phyloP scores from a whole-genome alignment of 352 stramenopile species.

The Hyaloperonospora arabidopsidis region DNA sequence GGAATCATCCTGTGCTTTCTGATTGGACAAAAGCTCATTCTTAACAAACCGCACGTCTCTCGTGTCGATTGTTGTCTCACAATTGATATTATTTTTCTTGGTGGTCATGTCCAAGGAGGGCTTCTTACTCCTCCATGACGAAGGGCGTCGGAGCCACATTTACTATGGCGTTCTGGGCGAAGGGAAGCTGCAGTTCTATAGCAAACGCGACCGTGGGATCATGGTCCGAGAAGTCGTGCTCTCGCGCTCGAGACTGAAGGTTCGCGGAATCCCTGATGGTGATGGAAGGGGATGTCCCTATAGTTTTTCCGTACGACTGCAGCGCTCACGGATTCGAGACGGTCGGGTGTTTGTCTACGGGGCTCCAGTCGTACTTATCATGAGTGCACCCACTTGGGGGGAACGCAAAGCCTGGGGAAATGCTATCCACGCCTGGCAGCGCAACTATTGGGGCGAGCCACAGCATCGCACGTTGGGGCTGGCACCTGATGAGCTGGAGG shows the following conservation, averaged over 20 bases:
- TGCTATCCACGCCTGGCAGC: slow-evolving; percentile 79
- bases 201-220: slow-evolving; percentile 48
- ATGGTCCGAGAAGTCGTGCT: slow-evolving; percentile 60
- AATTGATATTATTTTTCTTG: too few relatives aligned
- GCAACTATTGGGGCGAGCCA: slow-evolving; percentile 80
- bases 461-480: slow-evolving; percentile 46
- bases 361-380: slow-evolving; percentile 43
- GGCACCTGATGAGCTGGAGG: slow-evolving; percentile 50
- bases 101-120: slow-evolving; percentile 73
- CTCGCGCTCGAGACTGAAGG: slow-evolving; percentile 68
- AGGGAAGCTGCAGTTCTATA: slow-evolving; percentile 69
- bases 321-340: slow-evolving; percentile 66
- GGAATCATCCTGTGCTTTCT: too few relatives aligned
- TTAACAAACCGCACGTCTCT: too few relatives aligned
- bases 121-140: slow-evolving; percentile 69
- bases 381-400: slow-evolving; percentile 62
- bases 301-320: slow-evolving; percentile 65
- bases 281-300: slow-evolving; percentile 68
- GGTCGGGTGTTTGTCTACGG: slow-evolving; percentile 57
- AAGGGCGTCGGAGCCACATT: slow-evolving; percentile 50
- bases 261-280: slow-evolving; percentile 58
- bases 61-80: too few relatives aligned
- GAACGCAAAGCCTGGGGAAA: slow-evolving; percentile 84
- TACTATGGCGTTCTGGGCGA: slow-evolving; percentile 79
- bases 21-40: too few relatives aligned